Evolutionary conservation across 495 filamentous ascomycete species (phyloP), one percentile per base, ranked within the genome.

Genomic region (Hypoxylon cercidicola): DNA sequence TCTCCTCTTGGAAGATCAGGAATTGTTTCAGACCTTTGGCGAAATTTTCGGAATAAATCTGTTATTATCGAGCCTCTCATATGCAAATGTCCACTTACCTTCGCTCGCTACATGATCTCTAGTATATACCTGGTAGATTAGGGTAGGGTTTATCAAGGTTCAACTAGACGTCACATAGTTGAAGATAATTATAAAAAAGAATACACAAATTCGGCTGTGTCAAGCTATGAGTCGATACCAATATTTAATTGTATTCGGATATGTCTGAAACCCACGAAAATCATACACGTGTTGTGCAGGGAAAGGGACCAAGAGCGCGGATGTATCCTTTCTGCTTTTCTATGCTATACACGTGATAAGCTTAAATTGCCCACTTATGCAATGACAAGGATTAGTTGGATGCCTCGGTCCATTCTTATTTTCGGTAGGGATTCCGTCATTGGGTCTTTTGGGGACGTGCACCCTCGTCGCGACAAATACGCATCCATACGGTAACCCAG

Each of bases 331-430:
- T 32, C 30, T 39, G 6, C 3, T 39, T 16, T 16, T 16, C 12
- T 3, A 37, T 5, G 46, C 19, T 1, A 8, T 6, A 21, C 51
- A 55, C 55, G 62, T 52, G 62, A 66, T 66, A 16, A 53, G 34
- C 20, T 48, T 54, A 54, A n/a, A 39, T 60, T 56, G n/a, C 9
- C 10, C 16, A 20, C 25, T 58, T 61, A 61, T 48, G 43, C 21
- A 45, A 45, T 16, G 18, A 12, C 18, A 20, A 4, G 32, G 37
- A 44, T 16, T 19, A 52, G 41, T 59, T 49, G 60, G 32, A 48
- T 48, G 60, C 65, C 65, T 68, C 65, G 65, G 65, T 54, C 60
- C 55, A 59, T 59, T 62, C 25, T 41, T 43, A 35, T 13, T 56
- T 10, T 55, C 46, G 28, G 55, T 59, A 52, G 45, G 60, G 59